These are phyloP conservation scores for Epicoccum nigrum DNA, from an alignment of 2,329 filamentous ascomycete genomes.

Conservation along the genomic window DNA sequence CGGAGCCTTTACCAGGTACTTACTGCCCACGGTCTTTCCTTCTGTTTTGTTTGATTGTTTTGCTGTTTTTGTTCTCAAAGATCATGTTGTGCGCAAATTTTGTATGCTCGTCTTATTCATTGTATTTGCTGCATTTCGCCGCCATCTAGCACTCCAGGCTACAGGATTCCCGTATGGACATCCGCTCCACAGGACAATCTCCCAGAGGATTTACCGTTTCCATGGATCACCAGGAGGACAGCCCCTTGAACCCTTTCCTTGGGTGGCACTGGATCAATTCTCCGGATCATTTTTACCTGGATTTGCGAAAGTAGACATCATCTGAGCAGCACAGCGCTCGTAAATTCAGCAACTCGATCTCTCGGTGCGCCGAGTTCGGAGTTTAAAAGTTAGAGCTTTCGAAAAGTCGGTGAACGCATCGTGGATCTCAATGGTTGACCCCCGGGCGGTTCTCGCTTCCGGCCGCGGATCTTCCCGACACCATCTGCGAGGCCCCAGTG, in stretches of 20 bases:
- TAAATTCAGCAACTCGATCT: constrained; percentile 37
- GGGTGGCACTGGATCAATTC: constrained; percentile 7
- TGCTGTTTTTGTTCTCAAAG: constrained; percentile 23
- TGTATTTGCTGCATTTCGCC: constrained; percentile 30
- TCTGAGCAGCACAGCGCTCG: constrained; percentile 27
- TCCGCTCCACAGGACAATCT: constrained; percentile 28
- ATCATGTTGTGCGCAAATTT: constrained; percentile 33
- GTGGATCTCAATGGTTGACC: constrained; percentile 23
- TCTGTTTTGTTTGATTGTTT: constrained; percentile 30
- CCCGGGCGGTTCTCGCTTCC: constrained; percentile 27
- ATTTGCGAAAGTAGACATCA: constrained; percentile 12
- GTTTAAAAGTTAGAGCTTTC: constrained; percentile 36
- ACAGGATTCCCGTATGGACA: constrained; percentile 28
- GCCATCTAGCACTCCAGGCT: constrained; percentile 41
- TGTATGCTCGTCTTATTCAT: constrained; percentile 34
- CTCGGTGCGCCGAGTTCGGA: constrained; percentile 33
- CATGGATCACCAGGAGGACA: constrained; percentile 27
- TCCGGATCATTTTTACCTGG: background rate
- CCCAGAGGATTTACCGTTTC: constrained; percentile 20
- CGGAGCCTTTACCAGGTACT: constrained; percentile 51
- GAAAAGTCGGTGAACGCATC: constrained; percentile 32
- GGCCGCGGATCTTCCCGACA: constrained; percentile 21
- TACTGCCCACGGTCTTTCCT: constrained; percentile 49
- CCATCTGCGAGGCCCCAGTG: constrained; percentile 22
- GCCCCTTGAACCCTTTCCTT: constrained; percentile 23